Base-by-base conservation (phyloP, 225 moss, liverwort and hornwort genomes). In the Physcomitrium patens region DNA sequence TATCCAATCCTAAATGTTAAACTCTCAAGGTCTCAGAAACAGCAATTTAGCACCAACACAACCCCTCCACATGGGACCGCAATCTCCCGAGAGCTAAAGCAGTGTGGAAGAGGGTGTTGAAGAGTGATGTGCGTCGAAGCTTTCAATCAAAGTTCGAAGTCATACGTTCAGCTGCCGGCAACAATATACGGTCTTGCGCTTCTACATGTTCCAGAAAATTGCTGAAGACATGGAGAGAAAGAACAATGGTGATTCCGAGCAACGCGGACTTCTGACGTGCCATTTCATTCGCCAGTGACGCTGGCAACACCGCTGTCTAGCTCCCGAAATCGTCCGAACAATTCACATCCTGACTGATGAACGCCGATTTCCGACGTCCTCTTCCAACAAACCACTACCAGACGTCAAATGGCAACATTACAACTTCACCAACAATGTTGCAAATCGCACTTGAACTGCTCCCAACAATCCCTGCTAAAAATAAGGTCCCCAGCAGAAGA, bases 131-230 rank as follows among this genome's bases (percentile, higher is more conserved):
- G 5, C 37, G 17, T 15, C 28, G 19, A 3, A 43, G 14, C 7
- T 11, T 8, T 14, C 16, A 31, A 11, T 56, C 10, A 10, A 61
- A 16, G 28, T 19, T 14, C 3, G 47, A 47, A 48, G 62, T 12
- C 79, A 11, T 65, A 70, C 70, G 9, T 43, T 80, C 75, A 18
- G 0, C 0, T 24, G 0, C 0, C 5, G 69, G 64, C 49, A 80
- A 42, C 18, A 0, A 0, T 4, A 70, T 0, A 2, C 0, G 0
- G 0, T 56, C 16, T 17, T 0, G 0, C 31, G 52, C 60, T 45
- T 3, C 9, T 19, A 46, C 74, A 60, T 22, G 23, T 0, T 15
- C 8, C 3, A 44, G 15, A 10, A 13, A 3, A 20, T 13, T 74
- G 62, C 31, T 47, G 62, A 69, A 46, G 47, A 37, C 11, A 46